These are phyloP conservation scores for Neofusicoccum cordaticola DNA, from an alignment of 2,329 filamentous ascomycete genomes.

Conservation along the genomic window DNA sequence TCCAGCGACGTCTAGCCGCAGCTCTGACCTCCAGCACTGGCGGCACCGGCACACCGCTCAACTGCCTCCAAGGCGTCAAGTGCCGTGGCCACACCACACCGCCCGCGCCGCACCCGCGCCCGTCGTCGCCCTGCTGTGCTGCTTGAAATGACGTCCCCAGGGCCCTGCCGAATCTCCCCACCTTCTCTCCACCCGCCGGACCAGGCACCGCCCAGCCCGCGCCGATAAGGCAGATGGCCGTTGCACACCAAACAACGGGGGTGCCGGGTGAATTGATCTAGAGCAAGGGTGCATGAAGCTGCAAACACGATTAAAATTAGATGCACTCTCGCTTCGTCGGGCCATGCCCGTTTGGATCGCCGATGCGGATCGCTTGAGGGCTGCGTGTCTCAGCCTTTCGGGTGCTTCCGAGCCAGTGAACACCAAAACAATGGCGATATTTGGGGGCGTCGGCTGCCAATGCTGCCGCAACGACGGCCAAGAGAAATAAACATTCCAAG, in stretches of 20 bases:
- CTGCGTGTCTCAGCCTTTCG: conserved; percentile 3
- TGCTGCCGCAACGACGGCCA: not conserved
- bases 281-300: not conserved
- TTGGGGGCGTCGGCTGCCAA: not conserved
- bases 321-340: conserved; percentile 2
- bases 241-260: not conserved
- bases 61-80: not conserved
- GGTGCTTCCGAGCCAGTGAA: conserved; percentile 7
- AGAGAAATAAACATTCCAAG: not conserved
- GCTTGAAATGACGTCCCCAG: not conserved
- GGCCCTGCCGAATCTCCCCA: not conserved
- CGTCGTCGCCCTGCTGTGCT: not conserved
- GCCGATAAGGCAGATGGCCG: not conserved
- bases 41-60: not conserved
- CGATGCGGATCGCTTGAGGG: not conserved
- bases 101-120: not conserved
- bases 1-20: not conserved
- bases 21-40: not conserved
- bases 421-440: not conserved
- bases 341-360: conserved; percentile 7
- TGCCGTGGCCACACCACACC: not conserved
- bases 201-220: not conserved
- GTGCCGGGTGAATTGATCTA: not conserved
- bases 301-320: conserved; percentile 2
- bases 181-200: not conserved